Percentiles rank a stretch among this genome's conserved stretches.
Conservation (phyloP, 768 basidiomycete genomes). For the Lentinula sp. region DNA sequence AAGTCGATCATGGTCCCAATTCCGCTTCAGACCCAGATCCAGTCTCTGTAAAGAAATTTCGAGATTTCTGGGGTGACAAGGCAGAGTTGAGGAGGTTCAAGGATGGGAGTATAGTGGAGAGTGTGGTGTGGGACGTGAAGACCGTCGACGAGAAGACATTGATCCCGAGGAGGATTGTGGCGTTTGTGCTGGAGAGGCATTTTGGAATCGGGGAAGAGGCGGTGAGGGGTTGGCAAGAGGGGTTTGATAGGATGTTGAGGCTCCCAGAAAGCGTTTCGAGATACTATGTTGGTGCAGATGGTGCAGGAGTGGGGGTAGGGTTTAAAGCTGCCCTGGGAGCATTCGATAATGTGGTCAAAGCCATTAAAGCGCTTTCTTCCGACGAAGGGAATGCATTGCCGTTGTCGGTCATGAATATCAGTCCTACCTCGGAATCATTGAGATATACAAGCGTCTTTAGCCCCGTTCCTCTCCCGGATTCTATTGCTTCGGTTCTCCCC, state of each 20-base stretch:
- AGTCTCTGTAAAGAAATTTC: conserved; percentile 53
- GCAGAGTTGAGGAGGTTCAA: conserved; percentile 93
- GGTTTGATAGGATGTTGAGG: conserved; percentile 52
- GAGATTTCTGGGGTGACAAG: conserved; percentile 86
- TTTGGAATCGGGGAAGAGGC: conserved; percentile 55
- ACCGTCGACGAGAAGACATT: conserved; percentile 74
- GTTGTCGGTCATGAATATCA: conserved; percentile 69
- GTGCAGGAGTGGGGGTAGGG: conserved; percentile 37
- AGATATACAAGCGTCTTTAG: conserved; percentile 81
- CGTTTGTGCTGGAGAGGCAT: conserved; percentile 69
- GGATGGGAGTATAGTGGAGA: conserved; percentile 87
- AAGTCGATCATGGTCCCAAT: conserved; percentile 87
- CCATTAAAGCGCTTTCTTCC: conserved; percentile 58
- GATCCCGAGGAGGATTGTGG: conserved; percentile 70
- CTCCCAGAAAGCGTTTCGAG: conserved; percentile 51
- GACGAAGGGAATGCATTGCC: conserved; percentile 56
- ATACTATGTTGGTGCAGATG: conserved; percentile 24
- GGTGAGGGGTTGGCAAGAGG: conserved; percentile 52
- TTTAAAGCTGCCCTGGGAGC: conserved; percentile 72
- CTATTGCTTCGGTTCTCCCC: conserved; percentile 46
- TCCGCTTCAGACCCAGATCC: conserved; percentile 57
- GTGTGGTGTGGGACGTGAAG: conserved; percentile 93
- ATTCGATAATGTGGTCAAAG: conserved; percentile 73
- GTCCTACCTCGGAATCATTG: conserved; percentile 64
- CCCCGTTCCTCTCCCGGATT: conserved; percentile 65